These are phyloP conservation scores for Tetrapisispora nanseiensis DNA, from an alignment of 805 yeast species.

Conservation along the genomic window DNA sequence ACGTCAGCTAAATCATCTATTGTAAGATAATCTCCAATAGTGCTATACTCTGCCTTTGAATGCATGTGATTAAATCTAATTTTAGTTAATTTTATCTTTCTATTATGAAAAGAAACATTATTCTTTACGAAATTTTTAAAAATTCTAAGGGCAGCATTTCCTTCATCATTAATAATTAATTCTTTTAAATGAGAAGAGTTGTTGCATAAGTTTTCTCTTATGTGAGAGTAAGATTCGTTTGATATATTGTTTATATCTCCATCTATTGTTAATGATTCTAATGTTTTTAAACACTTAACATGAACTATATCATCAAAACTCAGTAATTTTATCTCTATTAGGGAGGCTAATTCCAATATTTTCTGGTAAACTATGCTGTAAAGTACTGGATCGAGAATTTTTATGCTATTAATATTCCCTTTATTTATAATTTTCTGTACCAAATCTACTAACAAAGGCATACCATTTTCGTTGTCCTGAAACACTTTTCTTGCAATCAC, in stretches of 20 bases:
- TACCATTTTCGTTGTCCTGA: slow-evolving; percentile 16
- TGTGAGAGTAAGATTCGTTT: background rate
- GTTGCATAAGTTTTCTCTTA: slow-evolving; percentile 1
- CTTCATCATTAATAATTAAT: slow-evolving; percentile 28
- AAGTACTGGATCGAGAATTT: slow-evolving; percentile 13
- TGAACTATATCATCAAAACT: slow-evolving; percentile 7
- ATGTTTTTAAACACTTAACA: slow-evolving; percentile 7
- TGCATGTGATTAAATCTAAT: slow-evolving; percentile 39
- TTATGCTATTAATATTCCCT: slow-evolving; percentile 16
- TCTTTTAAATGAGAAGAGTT: slow-evolving; percentile 10
- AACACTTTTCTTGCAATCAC: slow-evolving; percentile 28
- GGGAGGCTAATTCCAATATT: slow-evolving; percentile 4
- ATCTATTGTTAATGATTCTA: slow-evolving; percentile 8
- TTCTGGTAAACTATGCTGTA: slow-evolving; percentile 9
- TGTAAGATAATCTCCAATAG: slow-evolving; percentile 27
- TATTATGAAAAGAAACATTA: slow-evolving; percentile 6
- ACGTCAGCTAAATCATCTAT: slow-evolving; percentile 24
- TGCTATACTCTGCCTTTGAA: slow-evolving; percentile 35
- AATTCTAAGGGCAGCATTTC: slow-evolving; percentile 31
- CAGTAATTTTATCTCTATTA: slow-evolving; percentile 9
- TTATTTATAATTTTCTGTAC: slow-evolving; percentile 17
- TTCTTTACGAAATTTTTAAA: slow-evolving; percentile 15
- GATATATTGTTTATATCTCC: background rate
- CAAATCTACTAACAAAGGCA: slow-evolving; percentile 8
- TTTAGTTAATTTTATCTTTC: slow-evolving; percentile 17